Conservation (phyloP, 106 monocot species). For the Gastrodia elata region DNA sequence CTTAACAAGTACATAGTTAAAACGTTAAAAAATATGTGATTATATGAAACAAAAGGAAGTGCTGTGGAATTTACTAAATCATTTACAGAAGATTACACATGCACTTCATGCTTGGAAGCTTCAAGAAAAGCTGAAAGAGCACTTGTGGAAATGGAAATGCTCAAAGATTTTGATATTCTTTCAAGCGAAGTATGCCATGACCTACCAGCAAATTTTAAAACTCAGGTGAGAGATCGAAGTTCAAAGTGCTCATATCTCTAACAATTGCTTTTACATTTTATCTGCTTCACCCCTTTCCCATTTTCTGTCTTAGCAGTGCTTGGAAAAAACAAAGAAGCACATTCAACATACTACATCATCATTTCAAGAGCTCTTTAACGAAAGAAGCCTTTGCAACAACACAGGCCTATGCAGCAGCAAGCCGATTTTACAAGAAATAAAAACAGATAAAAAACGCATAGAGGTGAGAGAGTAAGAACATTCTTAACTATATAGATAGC, state of each 20-base stretch:
- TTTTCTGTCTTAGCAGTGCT: not conserved
- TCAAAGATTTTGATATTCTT: conserved; percentile 3
- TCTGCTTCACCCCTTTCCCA: not conserved
- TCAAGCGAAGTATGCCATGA: not conserved
- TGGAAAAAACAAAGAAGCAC: conserved; percentile 6
- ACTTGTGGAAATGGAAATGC: not conserved
- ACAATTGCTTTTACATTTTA: not conserved
- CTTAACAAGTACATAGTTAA: no score
- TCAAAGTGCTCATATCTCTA: not conserved
- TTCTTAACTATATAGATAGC: not conserved
- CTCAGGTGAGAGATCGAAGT: not conserved
- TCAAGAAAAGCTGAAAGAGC: conserved; percentile 4
- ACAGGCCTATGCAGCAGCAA: not conserved
- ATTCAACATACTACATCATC: not conserved
- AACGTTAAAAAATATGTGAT: no score
- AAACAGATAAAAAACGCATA: not conserved
- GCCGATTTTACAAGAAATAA: not conserved
- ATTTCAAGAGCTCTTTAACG: conserved; percentile 7
- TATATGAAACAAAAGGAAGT: no score
- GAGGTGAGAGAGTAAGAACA: not conserved
- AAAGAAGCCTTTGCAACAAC: conserved; percentile 6
- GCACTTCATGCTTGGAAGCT: conserved; percentile 6
- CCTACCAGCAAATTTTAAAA: not conserved
- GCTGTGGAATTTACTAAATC: not conserved
- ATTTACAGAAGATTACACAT: not conserved